phyloP scores from a whole-genome alignment of 805 yeast species.

The Dipodascus albidus region DNA sequence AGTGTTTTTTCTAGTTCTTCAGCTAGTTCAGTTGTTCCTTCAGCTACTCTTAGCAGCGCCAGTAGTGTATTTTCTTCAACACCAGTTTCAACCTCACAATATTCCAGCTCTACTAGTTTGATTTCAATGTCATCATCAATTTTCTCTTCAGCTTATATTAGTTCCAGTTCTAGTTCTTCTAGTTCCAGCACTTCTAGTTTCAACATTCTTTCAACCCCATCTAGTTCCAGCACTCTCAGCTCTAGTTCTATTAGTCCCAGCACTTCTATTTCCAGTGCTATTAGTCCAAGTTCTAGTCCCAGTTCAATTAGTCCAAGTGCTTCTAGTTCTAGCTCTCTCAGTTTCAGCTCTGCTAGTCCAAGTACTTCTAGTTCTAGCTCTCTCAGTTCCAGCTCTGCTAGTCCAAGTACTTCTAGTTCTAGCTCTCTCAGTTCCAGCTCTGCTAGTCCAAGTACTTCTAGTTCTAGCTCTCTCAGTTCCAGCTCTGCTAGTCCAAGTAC shows the following conservation, averaged over 20 bases:
- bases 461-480: not conserved
- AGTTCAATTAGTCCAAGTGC: too few species aligned
- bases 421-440: not conserved
- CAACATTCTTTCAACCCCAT: not conserved
- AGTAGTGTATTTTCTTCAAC: too few species aligned
- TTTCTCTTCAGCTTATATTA: not conserved
- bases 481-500: not conserved
- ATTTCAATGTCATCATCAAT: too few species aligned
- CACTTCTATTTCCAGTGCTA: not conserved
- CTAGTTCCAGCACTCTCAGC: not conserved
- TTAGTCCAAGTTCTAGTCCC: too few species aligned
- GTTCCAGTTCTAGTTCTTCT: not conserved
- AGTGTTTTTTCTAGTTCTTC: not conserved
- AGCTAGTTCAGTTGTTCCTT: too few species aligned
- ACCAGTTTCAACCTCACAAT: too few species aligned
- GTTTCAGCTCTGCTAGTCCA: not conserved
- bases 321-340: not conserved
- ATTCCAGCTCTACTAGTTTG: too few species aligned
- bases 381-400: not conserved
- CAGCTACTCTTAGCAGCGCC: too few species aligned
- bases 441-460: not conserved
- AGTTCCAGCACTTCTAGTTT: not conserved
- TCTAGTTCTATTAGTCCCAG: not conserved
- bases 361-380: not conserved
- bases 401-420: not conserved